Evolutionary conservation across 2,329 filamentous ascomycete genomes (phyloP), one percentile per base, ranked within the genome.

Genomic region (Trichoderma simmonsii): DNA sequence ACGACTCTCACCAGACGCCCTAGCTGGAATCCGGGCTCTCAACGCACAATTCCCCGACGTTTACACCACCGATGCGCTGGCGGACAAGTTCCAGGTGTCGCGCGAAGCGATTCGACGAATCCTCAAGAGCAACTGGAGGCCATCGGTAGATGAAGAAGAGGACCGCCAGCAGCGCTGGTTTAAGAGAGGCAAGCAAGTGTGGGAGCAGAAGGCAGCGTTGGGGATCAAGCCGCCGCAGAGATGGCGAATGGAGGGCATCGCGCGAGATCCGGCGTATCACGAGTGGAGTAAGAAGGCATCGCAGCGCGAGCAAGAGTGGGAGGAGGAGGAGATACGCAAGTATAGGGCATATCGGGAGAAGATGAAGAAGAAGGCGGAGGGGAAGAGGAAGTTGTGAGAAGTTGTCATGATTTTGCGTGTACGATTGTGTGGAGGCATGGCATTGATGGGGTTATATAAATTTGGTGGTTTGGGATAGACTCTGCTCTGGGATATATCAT

Each of bases 51-150:
- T 94, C 74, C 94, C 95, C 0, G 87, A 92, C 3, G 86, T 87
- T 71, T 98, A 94, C 83, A 92, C 91, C 4, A 97, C 92, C 0
- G 81, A 86, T 18, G 86, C 89, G 39, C 89, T 98, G 15, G 89
- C 95, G 0, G 79, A 90, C 1, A 89, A 94, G 76, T 99, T 98
- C 82, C 86, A 94, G 80, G 86, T 98, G n/a, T 94, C 94, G 0
- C 86, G 93, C 3, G 96, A 99, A 80, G 93, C 91, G 1, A 93
- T 98, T 72, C 90, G 95, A 12, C 89, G 96, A 43, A 97, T 99
- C 67, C 83, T 99, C 73, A 93, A 89, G 83, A 89, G 88, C 80
- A 94, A 93, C 73, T 96, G 93, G 91, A 82, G 82, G 76, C 90
- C 93, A 4, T 84, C 79, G 8, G 85, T 86, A 30, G 86, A 89